Base-by-base conservation (phyloP, 306 rosid genomes). In the Citrullus amarus region DNA sequence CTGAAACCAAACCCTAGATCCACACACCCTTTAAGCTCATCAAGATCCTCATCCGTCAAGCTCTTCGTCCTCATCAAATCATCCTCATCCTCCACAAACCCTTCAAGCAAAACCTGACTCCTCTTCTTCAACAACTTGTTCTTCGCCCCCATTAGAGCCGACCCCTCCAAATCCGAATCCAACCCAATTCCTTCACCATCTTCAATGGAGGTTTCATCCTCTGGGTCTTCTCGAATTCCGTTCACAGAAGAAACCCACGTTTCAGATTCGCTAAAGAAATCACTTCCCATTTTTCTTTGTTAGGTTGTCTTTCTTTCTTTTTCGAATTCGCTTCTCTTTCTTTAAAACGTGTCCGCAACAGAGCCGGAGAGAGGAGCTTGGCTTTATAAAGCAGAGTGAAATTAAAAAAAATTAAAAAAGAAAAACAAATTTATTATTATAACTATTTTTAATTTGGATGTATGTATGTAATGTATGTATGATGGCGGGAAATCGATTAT, bases 1-100 rank as follows among this genome's bases (percentile, higher is more conserved):
- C 91, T 92, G 85, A 93, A 93, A 1, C 97, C 97, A 55, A 93
- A 93, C 14, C 98, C 96, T 3, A 92, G 93, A 91, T 93, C 96
- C 79, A 90, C 83, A 54, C 98, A 89, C 0, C 98, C 96, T 46
- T 90, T 94, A 6, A 93, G 86, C 86, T 92, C 98, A 8, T 90
- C 96, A 0, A 93, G 92, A 86, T 92, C 98, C 4, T 93, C 96
- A 25, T 90, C 97, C 3, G 93, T 91, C 81, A 93, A 63, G 76
- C 98, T 93, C 84, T 89, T 93, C 6, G 87, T 89, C 63, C 97
- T 84, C 1, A 76, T 66, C 55, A 93, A 83, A 82, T 93, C 86
- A 0, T 87, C 96, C 57, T 87, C 93, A 6, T 86, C 32, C 77
- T 87, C 90, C 36, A 91, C 91, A 50, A 90, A 88, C 0, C 93